phyloP scores from a whole-genome alignment of 73 alveolate genomes.

The Paramecium tetraurelia region DNA sequence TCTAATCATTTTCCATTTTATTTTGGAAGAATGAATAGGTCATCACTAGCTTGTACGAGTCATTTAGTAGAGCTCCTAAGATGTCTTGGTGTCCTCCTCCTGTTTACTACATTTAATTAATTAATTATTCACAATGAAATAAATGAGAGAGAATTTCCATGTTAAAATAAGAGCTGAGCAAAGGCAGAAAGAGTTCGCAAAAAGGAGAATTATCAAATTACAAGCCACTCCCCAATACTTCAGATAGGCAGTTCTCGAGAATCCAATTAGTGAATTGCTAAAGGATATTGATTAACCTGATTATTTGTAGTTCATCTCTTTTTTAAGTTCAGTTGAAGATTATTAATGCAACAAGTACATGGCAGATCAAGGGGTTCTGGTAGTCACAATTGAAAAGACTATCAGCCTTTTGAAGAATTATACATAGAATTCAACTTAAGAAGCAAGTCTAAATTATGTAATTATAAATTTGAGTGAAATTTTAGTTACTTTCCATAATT shows the following conservation, averaged over 20 bases:
- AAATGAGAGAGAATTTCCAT: constrained; percentile 38
- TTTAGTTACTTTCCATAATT: neutral
- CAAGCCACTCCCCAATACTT: neutral
- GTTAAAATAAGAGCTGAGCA: neutral
- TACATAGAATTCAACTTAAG: neutral
- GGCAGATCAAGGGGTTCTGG: neutral
- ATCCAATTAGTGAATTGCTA: neutral
- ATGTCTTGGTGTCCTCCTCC: neutral
- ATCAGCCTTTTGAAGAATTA: neutral
- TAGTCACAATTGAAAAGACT: neutral
- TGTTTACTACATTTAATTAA: neutral
- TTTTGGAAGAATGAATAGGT: constrained; percentile 68
- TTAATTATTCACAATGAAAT: neutral
- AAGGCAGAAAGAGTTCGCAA: neutral
- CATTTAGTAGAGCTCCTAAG: neutral
- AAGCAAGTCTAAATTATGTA: neutral
- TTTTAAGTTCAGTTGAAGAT: neutral
- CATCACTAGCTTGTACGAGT: constrained; percentile 11
- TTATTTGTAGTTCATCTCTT: constrained; percentile 18
- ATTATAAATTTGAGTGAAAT: neutral
- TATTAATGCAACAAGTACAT: neutral
- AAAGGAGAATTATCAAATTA: neutral
- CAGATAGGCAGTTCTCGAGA: neutral
- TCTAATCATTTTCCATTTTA: constrained; percentile 68
- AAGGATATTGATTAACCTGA: neutral